Conservation (phyloP, 305 asterid genomes). For the Fraxinus greggii region DNA sequence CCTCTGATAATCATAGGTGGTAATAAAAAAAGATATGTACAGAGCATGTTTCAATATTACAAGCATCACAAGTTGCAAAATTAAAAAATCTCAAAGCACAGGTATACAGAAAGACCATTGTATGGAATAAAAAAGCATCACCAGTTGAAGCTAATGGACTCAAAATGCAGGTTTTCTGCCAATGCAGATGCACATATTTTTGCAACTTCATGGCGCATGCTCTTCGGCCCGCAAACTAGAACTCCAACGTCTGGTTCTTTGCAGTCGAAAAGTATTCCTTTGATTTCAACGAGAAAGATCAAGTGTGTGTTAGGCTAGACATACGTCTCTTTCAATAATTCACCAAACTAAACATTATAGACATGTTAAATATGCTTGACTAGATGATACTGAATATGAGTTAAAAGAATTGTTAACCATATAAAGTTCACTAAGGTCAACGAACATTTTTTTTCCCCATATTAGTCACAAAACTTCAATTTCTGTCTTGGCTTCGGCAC, state of each 20-base stretch:
- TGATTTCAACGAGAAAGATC: not conserved
- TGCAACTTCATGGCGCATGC: slow-evolving; percentile 40
- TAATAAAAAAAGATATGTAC: not conserved
- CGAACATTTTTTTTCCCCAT: not conserved
- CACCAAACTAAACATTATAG: not conserved
- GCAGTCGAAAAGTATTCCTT: slow-evolving; percentile 46
- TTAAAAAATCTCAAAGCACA: not conserved
- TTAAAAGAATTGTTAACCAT: not conserved
- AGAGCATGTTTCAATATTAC: not conserved
- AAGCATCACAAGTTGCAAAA: not conserved
- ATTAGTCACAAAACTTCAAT: not conserved
- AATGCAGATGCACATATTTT: slow-evolving; percentile 32
- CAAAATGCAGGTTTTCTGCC: slow-evolving; percentile 34
- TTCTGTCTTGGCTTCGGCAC: not conserved
- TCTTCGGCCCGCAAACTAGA: slow-evolving; percentile 36
- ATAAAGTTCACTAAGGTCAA: not conserved
- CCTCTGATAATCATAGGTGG: not conserved
- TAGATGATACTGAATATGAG: not conserved
- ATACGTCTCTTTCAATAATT: not conserved
- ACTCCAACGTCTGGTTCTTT: slow-evolving; percentile 39
- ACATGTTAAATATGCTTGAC: not conserved
- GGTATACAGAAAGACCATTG: not conserved
- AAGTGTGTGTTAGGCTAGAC: not conserved
- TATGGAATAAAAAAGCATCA: slow-evolving; percentile 14
- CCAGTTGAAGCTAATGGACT: slow-evolving; percentile 42